Base-by-base conservation (phyloP, 2,329 filamentous ascomycete genomes). In the Fonsecaea monophora region DNA sequence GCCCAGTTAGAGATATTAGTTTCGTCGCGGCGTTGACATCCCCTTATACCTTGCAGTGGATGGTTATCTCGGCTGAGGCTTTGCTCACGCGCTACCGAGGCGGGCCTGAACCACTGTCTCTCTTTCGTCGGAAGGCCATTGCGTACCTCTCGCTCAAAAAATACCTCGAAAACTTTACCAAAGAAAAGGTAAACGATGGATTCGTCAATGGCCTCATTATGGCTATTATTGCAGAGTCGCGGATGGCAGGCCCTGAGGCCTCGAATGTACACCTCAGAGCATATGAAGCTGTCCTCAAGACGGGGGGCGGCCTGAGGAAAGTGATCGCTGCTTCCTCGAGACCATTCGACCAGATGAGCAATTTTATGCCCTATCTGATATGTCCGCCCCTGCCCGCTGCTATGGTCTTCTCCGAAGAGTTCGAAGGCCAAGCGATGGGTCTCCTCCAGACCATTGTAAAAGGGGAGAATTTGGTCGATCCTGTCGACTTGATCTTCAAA, bases 161-260 rank as follows among this genome's bases (percentile, higher is more conserved):
- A 38, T 30, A 55, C n/a, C 53, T 55, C 15, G 25, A 38, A 13
- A 18, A 34, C 30, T 38, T 38, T 13, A 9, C 53, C 13, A 38
- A 13, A n/a, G 53, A 38, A 35, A 55, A 38, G 30, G n/a, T 55
- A 4, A 35, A 30, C 9, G 53, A 55, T 55, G 25, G 35, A 10
- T n/a, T 55, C 53, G 30, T 55, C 32, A 55, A 37, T n/a, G 53
- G 53, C 53, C 21, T 55, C 32, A 30, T 55, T 32, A 55, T 55
- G 53, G 32, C 35, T 15, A 34, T 55, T 10, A 55, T 55, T 34
- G 30, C 32, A 30, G 53, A 55, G 53, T 55, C 53, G 30, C 53
- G 53, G 13, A 38, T 34, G 10, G 53, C 53, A 30, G 30, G 18
- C 18, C 32, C 53, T 1, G 21, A 55, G 13, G 32, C n/a, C 32